Evolutionary conservation across 2,329 filamentous ascomycete species (phyloP), one percentile per base, ranked within the genome.

Genomic region (Acrodontium crateriforme): DNA sequence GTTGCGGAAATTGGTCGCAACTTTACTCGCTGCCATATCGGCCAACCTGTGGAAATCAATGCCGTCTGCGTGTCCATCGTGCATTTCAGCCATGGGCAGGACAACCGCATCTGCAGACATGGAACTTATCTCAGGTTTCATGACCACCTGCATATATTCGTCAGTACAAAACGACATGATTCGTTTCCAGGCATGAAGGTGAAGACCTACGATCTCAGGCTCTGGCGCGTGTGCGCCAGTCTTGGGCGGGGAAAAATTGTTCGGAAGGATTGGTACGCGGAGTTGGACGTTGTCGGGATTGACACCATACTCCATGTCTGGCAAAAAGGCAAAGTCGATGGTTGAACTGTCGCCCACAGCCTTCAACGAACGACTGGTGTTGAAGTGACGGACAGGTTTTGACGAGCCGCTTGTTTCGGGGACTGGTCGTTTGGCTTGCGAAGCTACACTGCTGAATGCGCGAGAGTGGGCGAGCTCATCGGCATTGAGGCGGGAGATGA

Each of bases 251-350:
- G 25, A 31, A 38, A 25, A 41, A 38, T 45, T 41, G 17, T 35
- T 39, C 2, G 40, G 46, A 27, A 50, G 33, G 27, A 52, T 46
- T 16, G 48, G 49, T 8, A 52, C 47, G 18, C 47, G 41, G 27
- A 49, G 30, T n/a, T 37, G 31, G 7, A 39, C 21, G 12, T 33
- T 26, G 14, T 36, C 34, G 15, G 35, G 25, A 23, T 33, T 29
- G 29, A 37, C 31, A 10, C 26, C 24, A 15, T 25, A 18, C 20
- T 22, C 20, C 20, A 12, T 56, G 30, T 59, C 57, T 18, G 71
- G 71, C 40, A 75, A 58, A 55, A 65, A 74, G 41, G 64, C 63
- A 44, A 75, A 74, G 56, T 76, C 71, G 34, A 76, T 68, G 22
- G 70, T 71, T 21, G 68, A 72, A 34, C 52, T 56, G 53, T 75